Conservation (phyloP, 495 filamentous ascomycete species). For the Collariella sp. region DNA sequence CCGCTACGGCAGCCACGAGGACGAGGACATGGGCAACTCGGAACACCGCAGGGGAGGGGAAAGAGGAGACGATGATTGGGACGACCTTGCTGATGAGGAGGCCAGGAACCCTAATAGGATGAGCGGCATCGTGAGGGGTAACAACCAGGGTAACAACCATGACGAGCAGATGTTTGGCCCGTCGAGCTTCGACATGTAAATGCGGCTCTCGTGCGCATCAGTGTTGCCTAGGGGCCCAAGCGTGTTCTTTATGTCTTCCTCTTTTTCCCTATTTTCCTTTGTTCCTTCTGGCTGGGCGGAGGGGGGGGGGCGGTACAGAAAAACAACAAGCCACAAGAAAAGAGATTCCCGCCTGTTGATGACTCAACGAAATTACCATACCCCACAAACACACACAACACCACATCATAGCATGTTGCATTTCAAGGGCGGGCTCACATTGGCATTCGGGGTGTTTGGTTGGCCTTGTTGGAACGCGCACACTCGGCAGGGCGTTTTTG, state of each 20-base stretch:
- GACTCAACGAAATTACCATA: constrained; percentile 16
- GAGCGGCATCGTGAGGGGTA: constrained; percentile 63
- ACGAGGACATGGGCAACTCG: constrained; percentile 47
- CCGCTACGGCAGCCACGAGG: constrained; percentile 60
- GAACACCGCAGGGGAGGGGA: too few species aligned
- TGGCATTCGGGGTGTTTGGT: constrained; percentile 18
- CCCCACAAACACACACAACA: constrained; percentile 6
- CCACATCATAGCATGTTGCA: constrained; percentile 21
- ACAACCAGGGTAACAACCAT: constrained; percentile 51
- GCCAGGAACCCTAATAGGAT: constrained; percentile 50
- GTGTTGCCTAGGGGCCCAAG: too few species aligned
- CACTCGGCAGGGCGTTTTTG: constrained; percentile 22
- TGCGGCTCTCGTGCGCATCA: not conserved
- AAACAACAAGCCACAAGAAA: constrained; percentile 9
- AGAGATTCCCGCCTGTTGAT: constrained; percentile 18
- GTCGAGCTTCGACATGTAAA: constrained; percentile 54
- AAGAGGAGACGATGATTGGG: constrained; percentile 42
- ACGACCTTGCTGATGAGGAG: constrained; percentile 38
- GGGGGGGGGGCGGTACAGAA: constrained; percentile 16
- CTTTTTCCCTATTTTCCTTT: not conserved
- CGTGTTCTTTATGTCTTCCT: too few species aligned
- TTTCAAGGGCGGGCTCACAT: constrained; percentile 25
- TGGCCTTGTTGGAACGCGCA: constrained; percentile 9
- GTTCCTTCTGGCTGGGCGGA: constrained; percentile 3
- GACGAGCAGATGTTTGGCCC: constrained; percentile 67